A percentile compares a stretch with the other conserved stretches of the same genome.
Conservation (phyloP, 352 stramenopile species). For the Pythium scleroteichum region DNA sequence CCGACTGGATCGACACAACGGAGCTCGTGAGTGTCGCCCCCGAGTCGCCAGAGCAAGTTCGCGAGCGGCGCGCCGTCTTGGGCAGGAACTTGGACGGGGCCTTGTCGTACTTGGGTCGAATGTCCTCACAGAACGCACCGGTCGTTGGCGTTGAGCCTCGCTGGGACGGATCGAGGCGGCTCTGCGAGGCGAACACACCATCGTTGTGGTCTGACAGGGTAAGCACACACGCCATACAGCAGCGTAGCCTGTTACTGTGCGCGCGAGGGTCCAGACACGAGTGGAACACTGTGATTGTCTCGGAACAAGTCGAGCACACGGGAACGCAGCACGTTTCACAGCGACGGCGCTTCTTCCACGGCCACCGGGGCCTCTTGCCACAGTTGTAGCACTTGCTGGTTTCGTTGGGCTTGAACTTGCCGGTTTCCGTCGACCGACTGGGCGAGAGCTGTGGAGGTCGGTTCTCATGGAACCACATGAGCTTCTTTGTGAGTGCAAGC, state of each 20-base stretch:
- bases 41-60: slow-evolving; percentile 21
- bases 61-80: slow-evolving; percentile 6
- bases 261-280: slow-evolving; percentile 12
- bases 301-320: slow-evolving; percentile 19
- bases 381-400: slow-evolving; percentile 22
- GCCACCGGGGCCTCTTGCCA: background rate
- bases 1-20: slow-evolving; percentile 16
- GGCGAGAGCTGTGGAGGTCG: slow-evolving; percentile 14
- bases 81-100: slow-evolving; percentile 20
- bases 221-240: slow-evolving; percentile 17
- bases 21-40: slow-evolving; percentile 19
- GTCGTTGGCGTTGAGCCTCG: slow-evolving; percentile 13
- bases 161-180: slow-evolving; percentile 20
- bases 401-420: background rate
- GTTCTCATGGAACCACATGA: slow-evolving; percentile 25
- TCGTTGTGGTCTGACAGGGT: slow-evolving; percentile 13
- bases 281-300: slow-evolving; percentile 8
- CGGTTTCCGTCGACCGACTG: background rate
- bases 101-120: slow-evolving; percentile 26
- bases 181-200: slow-evolving; percentile 15
- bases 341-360: slow-evolving; percentile 14
- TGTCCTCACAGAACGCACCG: slow-evolving; percentile 15
- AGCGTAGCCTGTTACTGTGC: slow-evolving; percentile 2
- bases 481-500: slow-evolving; percentile 26
- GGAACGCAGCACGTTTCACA: slow-evolving; percentile 10